Conservation (phyloP, 495 filamentous ascomycete genomes). For the Margaritispora aquatica region DNA sequence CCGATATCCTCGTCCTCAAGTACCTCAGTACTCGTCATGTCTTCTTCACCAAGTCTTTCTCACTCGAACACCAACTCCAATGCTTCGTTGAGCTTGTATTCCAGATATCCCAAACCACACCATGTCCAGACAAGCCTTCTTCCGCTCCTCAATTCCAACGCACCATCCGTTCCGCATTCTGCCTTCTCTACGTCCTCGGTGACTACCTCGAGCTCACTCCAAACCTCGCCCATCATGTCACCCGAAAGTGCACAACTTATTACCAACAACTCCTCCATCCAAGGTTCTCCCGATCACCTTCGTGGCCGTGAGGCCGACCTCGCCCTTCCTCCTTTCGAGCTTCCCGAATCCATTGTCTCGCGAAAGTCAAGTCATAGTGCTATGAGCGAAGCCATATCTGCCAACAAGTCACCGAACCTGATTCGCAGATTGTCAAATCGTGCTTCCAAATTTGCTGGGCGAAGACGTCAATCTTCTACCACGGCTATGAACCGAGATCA, state of each 20-base stretch:
- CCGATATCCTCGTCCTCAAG: conserved; percentile 4
- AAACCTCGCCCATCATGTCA: conserved; percentile 23
- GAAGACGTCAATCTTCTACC: conserved; percentile 64
- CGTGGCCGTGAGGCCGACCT: conserved; percentile 37
- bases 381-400: conserved; percentile 42
- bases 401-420: conserved; percentile 42
- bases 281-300: conserved; percentile 43
- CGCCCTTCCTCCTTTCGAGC: conserved; percentile 41
- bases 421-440: conserved; percentile 24
- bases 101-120: conserved; percentile 18
- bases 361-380: conserved; percentile 38
- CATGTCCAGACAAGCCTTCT: conserved; percentile 21
- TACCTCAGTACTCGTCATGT: conserved; percentile 3
- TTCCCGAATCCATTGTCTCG: conserved; percentile 46
- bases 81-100: conserved; percentile 1
- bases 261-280: conserved; percentile 39
- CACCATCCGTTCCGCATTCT: conserved; percentile 16
- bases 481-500: conserved; percentile 70
- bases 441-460: conserved; percentile 20
- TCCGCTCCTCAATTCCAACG: conserved; percentile 7
- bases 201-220: conserved; percentile 21
- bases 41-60: background rate
- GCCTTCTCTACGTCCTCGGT: conserved; percentile 22
- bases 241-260: conserved; percentile 19
- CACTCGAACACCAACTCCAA: background rate